Evolutionary conservation across 768 basidiomycete species (phyloP).

Genomic region (Tricholoma saponaceum): DNA sequence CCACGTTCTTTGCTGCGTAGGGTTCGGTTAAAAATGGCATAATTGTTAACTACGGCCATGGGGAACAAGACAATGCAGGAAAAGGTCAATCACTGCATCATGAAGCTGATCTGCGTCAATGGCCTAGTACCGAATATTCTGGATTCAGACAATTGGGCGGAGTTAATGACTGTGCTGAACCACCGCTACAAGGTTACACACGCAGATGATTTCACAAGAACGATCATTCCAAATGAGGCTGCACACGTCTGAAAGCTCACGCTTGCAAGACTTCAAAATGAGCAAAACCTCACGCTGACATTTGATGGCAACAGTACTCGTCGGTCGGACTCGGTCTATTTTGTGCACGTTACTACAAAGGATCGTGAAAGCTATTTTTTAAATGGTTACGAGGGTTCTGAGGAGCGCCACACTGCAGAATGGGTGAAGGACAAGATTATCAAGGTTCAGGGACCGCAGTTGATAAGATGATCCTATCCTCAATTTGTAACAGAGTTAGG

Average conservation of each 20-base stretch:
- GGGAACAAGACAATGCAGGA: too few species aligned
- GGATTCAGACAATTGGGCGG: not conserved
- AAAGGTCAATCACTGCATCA: not conserved
- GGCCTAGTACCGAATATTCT: not conserved
- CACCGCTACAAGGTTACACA: not conserved
- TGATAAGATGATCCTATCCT: too few species aligned
- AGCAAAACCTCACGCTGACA: not conserved
- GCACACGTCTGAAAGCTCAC: not conserved
- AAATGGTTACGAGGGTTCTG: not conserved
- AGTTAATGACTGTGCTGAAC: not conserved
- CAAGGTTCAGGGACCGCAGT: too few species aligned
- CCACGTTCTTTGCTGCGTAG: conserved; percentile 64
- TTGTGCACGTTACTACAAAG: not conserved
- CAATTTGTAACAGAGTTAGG: too few species aligned
- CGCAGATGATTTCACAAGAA: not conserved
- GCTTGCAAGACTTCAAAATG: not conserved
- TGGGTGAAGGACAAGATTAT: not conserved
- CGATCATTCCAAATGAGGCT: not conserved
- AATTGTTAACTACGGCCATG: too few species aligned
- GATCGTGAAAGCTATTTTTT: not conserved
- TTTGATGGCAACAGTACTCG: not conserved
- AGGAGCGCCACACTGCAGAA: not conserved
- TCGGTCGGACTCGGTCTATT: not conserved
- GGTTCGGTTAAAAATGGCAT: too few species aligned
- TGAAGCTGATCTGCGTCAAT: not conserved